phyloP scores from a whole-genome alignment of 306 rosid species.

The Cucumis hystrix region DNA sequence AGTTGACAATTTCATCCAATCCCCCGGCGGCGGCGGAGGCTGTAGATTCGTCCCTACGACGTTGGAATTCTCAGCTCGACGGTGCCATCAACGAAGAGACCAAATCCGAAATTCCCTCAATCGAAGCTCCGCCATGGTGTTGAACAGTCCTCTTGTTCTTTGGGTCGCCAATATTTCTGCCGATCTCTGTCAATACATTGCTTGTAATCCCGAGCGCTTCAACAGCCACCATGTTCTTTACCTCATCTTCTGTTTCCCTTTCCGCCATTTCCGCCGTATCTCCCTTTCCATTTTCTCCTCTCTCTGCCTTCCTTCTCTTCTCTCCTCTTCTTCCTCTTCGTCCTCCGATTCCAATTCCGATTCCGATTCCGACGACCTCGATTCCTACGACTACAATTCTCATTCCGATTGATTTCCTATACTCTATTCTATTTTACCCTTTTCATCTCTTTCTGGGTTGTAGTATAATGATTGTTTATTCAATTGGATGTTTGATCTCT shows the following conservation, averaged over 20 bases:
- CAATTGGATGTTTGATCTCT: neutral
- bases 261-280: slow-evolving; percentile 25
- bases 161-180: slow-evolving; percentile 56
- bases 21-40: neutral
- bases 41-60: neutral
- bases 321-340: slow-evolving; percentile 2
- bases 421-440: neutral
- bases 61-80: neutral
- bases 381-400: neutral
- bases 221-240: slow-evolving; percentile 34
- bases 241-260: slow-evolving; percentile 59
- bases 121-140: slow-evolving; percentile 39
- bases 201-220: slow-evolving; percentile 68
- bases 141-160: slow-evolving; percentile 39
- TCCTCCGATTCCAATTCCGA: neutral
- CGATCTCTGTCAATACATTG: slow-evolving; percentile 49
- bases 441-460: neutral
- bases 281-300: slow-evolving; percentile 26
- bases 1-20: neutral
- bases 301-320: slow-evolving; percentile 17
- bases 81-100: neutral
- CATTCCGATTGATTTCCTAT: slow-evolving; percentile 21
- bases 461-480: neutral
- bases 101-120: neutral
- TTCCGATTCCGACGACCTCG: neutral